Conservation (phyloP, 148 eudicot species). For the Polygonum aviculare region DNA sequence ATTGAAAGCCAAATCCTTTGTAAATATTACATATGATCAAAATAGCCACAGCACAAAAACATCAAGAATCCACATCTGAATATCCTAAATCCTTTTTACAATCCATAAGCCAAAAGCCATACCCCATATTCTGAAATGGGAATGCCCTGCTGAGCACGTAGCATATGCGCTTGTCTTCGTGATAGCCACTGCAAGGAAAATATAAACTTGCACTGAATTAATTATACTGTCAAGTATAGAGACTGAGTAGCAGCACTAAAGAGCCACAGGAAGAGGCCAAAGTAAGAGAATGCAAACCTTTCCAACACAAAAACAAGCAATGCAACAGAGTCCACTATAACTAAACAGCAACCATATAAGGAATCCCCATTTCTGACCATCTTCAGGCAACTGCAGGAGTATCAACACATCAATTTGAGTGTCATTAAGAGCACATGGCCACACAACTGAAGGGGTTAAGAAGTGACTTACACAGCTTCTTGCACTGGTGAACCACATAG, state of each 20-base stretch:
- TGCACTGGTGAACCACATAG: constrained; percentile 78
- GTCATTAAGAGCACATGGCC: background rate
- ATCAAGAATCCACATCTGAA: background rate
- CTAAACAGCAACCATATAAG: constrained; percentile 95
- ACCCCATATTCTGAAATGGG: constrained; percentile 90
- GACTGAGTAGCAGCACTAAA: background rate
- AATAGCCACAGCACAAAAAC: background rate
- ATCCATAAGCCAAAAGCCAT: constrained; percentile 15
- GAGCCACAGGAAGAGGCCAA: background rate
- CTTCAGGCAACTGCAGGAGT: constrained; percentile 74
- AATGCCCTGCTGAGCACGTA: constrained; percentile 88
- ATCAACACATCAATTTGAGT: constrained; percentile 15
- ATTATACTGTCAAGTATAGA: background rate
- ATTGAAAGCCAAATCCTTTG: background rate
- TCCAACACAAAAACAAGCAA: constrained; percentile 63
- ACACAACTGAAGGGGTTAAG: background rate
- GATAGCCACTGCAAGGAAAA: constrained; percentile 53
- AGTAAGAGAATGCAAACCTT: constrained; percentile 40
- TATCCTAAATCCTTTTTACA: background rate
- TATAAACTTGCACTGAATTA: background rate
- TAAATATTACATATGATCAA: background rate
- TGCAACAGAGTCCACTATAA: constrained; percentile 82
- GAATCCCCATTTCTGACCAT: constrained; percentile 97
- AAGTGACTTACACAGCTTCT: constrained; percentile 59
- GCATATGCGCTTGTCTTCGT: constrained; percentile 72